Conservation (phyloP, 2,329 filamentous ascomycete genomes). For the Colletotrichum australisinense region DNA sequence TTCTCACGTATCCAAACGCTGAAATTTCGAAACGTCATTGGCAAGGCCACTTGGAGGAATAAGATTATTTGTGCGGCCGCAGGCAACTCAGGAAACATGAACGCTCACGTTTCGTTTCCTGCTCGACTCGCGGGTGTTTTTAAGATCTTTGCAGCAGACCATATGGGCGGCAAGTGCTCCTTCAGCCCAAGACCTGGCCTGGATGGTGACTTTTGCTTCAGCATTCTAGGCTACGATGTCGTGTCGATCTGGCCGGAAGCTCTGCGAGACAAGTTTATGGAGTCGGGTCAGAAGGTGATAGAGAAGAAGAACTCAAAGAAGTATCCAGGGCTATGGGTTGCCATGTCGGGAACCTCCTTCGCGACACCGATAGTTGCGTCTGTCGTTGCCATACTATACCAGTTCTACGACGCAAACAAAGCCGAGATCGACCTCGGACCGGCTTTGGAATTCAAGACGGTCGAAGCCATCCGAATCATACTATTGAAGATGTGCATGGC, state of each 20-base stretch:
- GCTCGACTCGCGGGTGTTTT: background rate
- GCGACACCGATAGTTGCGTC: conserved; percentile 10
- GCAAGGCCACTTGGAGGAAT: background rate
- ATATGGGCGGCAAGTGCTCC: background rate
- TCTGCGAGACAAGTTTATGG: background rate
- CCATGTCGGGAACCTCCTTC: conserved; percentile 13
- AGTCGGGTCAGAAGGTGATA: background rate
- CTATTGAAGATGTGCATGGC: conserved; percentile 1
- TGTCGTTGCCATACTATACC: background rate
- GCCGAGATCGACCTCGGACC: background rate
- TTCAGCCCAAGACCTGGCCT: background rate
- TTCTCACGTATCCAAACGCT: background rate
- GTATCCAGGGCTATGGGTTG: background rate
- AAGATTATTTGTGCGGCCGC: background rate
- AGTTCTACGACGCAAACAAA: conserved; percentile 14
- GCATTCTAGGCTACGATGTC: conserved; percentile 6
- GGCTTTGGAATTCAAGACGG: background rate
- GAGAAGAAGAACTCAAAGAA: background rate
- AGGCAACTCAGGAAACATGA: conserved; percentile 5
- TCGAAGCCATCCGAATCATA: background rate
- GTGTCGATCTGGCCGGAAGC: background rate
- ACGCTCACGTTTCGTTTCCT: background rate
- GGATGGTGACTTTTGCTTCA: background rate
- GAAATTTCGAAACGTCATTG: background rate
- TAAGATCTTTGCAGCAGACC: conserved; percentile 13